phyloP scores from a whole-genome alignment of 352 stramenopile genomes.

The Globisporangium orthogonon region DNA sequence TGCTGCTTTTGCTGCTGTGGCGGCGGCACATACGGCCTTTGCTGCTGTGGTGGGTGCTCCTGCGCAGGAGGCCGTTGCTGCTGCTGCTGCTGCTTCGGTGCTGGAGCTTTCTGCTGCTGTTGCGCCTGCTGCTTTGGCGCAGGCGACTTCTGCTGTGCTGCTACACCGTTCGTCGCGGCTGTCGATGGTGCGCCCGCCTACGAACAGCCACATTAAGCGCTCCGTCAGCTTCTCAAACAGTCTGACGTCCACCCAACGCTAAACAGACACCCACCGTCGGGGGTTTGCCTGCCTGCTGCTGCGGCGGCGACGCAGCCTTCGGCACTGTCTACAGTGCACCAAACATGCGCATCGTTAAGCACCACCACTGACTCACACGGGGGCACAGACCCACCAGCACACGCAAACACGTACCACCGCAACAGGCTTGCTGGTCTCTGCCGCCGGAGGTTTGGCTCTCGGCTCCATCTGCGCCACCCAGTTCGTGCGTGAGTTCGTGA shows the following conservation, averaged over 20 bases:
- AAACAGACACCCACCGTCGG: neutral
- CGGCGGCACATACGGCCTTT: neutral
- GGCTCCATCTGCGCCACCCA: neutral
- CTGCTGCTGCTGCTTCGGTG: constrained; percentile 8
- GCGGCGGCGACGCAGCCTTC: neutral
- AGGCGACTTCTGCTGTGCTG: neutral
- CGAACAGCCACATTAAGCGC: neutral
- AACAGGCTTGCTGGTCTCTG: neutral
- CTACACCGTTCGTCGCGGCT: neutral
- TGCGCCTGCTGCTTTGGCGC: neutral
- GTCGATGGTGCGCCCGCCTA: neutral
- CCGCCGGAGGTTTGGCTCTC: neutral
- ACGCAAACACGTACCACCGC: neutral
- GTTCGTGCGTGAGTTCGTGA: neutral
- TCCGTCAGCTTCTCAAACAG: neutral
- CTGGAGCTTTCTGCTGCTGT: neutral
- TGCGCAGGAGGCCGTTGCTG: neutral
- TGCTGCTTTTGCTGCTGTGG: neutral
- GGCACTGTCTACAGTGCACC: neutral
- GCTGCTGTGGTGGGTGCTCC: constrained; percentile 6
- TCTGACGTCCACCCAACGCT: neutral
- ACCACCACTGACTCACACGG: neutral
- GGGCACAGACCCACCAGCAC: too few relatives aligned
- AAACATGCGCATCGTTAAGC: neutral
- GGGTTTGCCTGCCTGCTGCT: neutral